Conservation (phyloP, 2,329 filamentous ascomycete genomes). For the Diaporthe nobilis region DNA sequence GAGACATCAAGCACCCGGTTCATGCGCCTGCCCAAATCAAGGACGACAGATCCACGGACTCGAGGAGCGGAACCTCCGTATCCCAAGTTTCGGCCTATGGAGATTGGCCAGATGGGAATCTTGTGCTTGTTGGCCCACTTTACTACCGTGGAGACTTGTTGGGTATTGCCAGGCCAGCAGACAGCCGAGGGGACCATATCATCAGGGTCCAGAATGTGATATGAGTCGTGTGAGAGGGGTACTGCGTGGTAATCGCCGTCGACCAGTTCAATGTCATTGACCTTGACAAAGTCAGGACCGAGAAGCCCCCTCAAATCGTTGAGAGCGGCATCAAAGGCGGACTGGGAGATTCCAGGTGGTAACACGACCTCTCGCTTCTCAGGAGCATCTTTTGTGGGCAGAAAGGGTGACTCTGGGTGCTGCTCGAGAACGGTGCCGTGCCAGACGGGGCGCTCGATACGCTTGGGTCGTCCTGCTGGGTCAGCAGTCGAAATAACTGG, state of each 20-base stretch:
- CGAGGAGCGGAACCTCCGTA: slow-evolving; percentile 5
- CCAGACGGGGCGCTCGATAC: slow-evolving; percentile 7
- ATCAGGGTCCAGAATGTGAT: slow-evolving; percentile 1
- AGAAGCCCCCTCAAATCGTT: background rate
- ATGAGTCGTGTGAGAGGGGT: slow-evolving; percentile 1
- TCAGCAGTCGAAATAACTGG: background rate
- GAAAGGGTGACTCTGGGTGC: slow-evolving; percentile 10
- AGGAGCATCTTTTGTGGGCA: slow-evolving; percentile 4
- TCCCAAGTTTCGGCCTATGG: slow-evolving; percentile 1
- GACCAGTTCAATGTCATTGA: slow-evolving; percentile 7
- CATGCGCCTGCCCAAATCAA: background rate
- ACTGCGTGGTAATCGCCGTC: background rate
- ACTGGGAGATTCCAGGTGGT: background rate
- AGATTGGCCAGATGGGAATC: slow-evolving; percentile 1
- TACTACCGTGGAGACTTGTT: background rate
- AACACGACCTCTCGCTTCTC: slow-evolving; percentile 5
- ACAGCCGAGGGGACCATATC: slow-evolving; percentile 12
- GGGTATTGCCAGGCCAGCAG: slow-evolving; percentile 12
- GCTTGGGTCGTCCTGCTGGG: slow-evolving; percentile 2
- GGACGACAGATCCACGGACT: slow-evolving; percentile 4
- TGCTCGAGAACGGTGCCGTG: slow-evolving; percentile 5
- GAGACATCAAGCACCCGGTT: background rate
- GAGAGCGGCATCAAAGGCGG: background rate
- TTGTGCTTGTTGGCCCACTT: slow-evolving; percentile 18
- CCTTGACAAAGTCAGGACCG: slow-evolving; percentile 1